Conservation (phyloP, 1,284 basidiomycete genomes). For the Ustilago trichophora region DNA sequence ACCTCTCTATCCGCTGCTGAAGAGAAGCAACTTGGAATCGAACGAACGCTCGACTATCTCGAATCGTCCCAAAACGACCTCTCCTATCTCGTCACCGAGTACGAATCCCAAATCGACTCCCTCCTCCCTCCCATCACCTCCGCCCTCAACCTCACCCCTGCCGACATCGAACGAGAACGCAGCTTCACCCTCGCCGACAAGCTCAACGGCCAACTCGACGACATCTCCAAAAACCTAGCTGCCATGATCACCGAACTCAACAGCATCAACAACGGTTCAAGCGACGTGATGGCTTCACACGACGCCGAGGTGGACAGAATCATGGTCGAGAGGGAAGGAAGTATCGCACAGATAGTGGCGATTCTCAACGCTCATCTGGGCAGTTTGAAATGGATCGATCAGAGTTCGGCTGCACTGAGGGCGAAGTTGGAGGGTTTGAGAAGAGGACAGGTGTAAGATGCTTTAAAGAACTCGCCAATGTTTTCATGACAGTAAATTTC, state of each 20-base stretch:
- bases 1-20: conserved; percentile 64
- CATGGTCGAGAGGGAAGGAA: conserved; percentile 24
- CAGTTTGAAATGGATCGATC: conserved; percentile 86
- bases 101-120: conserved; percentile 84
- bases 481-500: too few species aligned
- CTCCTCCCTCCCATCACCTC: conserved; percentile 69
- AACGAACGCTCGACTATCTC: conserved; percentile 80
- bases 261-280: conserved; percentile 38
- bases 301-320: too few species aligned
- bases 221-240: conserved; percentile 86
- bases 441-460: conserved; percentile 49
- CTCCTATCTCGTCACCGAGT: conserved; percentile 79
- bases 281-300: too few species aligned
- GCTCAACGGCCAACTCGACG: conserved; percentile 89
- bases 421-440: conserved; percentile 65
- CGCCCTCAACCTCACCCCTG: conserved; percentile 19
- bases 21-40: conserved; percentile 72
- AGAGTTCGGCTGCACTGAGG: conserved; percentile 57
- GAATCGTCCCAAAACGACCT: conserved; percentile 93
- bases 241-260: conserved; percentile 97
- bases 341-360: conserved; percentile 78
- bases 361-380: conserved; percentile 94
- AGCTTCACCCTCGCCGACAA: conserved; percentile 93
- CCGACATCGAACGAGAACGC: conserved; percentile 91
- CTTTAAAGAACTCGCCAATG: too few species aligned